Evolutionary conservation across 129 eudicot genomes (phyloP), one percentile per base, ranked within the genome.

Genomic region (Heracleum sosnowskyi): DNA sequence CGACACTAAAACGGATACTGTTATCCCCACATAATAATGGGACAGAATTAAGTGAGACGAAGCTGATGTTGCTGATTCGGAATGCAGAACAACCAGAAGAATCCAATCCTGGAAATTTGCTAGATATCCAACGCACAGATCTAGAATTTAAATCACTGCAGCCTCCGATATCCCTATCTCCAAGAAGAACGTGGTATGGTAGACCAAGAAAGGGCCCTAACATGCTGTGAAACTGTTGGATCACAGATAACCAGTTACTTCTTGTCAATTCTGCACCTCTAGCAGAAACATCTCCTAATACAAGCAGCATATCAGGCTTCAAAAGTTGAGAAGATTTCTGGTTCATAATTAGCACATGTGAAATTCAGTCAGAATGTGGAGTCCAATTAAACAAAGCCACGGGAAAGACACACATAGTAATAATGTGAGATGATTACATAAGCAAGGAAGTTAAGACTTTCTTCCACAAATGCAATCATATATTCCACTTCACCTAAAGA

Each of bases 301-400:
- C n/a, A n/a, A n/a, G n/a, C n/a, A n/a, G n/a, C 91, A 88, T 83
- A 47, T 88, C 91, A 88, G 91, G 91, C 89, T 85, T 88, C 84
- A 88, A 77, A 60, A 83, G 73, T 77, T 88, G 89, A 85, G 81
- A 88, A 42, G 91, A 85, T 85, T 88, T 88, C 89, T 88, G 91
- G 87, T 88, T 83, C 87, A 81, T 70, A 74, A 83, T 77, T 64
- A 85, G 81, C 75, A 79, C 53, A 77, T 18, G 6, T 28, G 76
- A 74, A 87, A 76, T 77, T 53, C 72, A 3, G 66, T 81, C 77
- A 87, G 86, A 83, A 75, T 82, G 80, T 62, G 79, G 73, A 79
- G 76, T 76, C 71, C 33, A 26, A 40, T 41, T 49, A 41, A 24
- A 31, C 35, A 73, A 24, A 42, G 7, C 22, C 39, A 35, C 37